phyloP scores from a whole-genome alignment of 2,329 filamentous ascomycete species.

The Cylindrodendrum hubeiense region DNA sequence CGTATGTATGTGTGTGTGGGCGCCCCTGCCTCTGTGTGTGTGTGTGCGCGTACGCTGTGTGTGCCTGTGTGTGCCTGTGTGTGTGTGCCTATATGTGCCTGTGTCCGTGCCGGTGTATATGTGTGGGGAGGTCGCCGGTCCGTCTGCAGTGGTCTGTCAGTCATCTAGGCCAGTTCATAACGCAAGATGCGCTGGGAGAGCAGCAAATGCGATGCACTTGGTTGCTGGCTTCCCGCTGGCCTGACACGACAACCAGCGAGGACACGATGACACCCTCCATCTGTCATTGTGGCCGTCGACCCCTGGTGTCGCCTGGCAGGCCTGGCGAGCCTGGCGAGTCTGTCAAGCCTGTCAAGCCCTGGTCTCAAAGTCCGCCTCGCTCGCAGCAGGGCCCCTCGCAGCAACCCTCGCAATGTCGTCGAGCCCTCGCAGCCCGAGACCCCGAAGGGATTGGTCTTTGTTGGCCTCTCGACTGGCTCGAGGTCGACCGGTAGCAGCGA shows the following conservation, averaged over 20 bases:
- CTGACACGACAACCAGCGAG: constrained; percentile 24
- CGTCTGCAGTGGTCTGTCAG: neutral
- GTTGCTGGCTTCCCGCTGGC: constrained; percentile 28
- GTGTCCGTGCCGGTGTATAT: constrained; percentile 20
- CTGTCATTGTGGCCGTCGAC: constrained; percentile 4
- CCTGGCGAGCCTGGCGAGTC: constrained; percentile 2
- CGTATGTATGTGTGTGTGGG: constrained; percentile 14
- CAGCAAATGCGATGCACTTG: constrained; percentile 32
- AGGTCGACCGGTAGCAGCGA: constrained; percentile 27
- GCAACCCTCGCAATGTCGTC: neutral
- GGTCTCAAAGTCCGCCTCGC: constrained; percentile 11
- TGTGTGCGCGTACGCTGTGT: neutral
- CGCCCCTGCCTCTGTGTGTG: neutral
- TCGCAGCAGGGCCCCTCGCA: neutral
- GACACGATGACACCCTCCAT: constrained; percentile 26
- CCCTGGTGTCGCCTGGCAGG: constrained; percentile 17
- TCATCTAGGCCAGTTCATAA: constrained; percentile 7
- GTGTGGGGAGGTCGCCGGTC: neutral
- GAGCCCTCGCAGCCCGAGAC: neutral
- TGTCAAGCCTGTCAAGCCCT: constrained; percentile 8
- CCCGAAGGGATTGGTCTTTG: constrained; percentile 9
- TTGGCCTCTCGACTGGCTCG: constrained; percentile 13
- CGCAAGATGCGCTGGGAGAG: constrained; percentile 23
- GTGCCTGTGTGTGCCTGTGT: constrained; percentile 3
- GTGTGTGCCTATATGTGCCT: constrained; percentile 1